Evolutionary conservation across 73 alveolate species (phyloP).

Genomic region (Halteria grandinella): DNA sequence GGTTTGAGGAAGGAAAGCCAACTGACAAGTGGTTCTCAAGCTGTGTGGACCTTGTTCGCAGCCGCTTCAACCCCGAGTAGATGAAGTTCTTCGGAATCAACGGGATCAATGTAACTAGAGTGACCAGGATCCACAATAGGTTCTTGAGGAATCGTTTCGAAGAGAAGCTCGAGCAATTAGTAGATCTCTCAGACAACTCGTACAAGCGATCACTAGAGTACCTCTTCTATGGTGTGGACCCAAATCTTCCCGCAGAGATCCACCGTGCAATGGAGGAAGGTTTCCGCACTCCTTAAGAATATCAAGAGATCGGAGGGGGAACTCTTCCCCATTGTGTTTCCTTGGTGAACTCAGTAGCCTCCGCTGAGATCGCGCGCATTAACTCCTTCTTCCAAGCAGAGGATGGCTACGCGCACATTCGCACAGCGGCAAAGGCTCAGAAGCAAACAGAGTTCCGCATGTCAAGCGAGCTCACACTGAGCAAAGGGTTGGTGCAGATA

Average conservation of each 20-base stretch:
- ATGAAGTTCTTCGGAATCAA: conserved; percentile 53
- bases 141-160: conserved; percentile 64
- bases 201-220: conserved; percentile 82
- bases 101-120: conserved; percentile 62
- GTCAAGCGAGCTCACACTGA: conserved; percentile 55
- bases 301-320: conserved; percentile 66
- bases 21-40: conserved; percentile 52
- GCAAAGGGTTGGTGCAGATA: conserved; percentile 62
- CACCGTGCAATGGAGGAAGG: conserved; percentile 88
- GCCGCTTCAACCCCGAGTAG: conserved; percentile 49
- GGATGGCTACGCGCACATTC: conserved; percentile 57
- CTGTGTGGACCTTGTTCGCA: conserved; percentile 42
- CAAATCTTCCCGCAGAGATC: conserved; percentile 74
- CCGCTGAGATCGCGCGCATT: conserved; percentile 83
- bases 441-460: conserved; percentile 49
- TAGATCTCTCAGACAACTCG: conserved; percentile 70
- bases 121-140: conserved; percentile 57
- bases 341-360: conserved; percentile 74
- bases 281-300: conserved; percentile 75
- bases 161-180: conserved; percentile 63
- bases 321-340: conserved; percentile 71
- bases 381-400: conserved; percentile 52
- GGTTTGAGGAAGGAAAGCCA: conserved; percentile 65
- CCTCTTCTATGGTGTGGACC: conserved; percentile 84
- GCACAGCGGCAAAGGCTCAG: conserved; percentile 45